These are phyloP conservation scores for Serendipita sp. DNA, from an alignment of 768 basidiomycete species.

Conservation along the genomic window DNA sequence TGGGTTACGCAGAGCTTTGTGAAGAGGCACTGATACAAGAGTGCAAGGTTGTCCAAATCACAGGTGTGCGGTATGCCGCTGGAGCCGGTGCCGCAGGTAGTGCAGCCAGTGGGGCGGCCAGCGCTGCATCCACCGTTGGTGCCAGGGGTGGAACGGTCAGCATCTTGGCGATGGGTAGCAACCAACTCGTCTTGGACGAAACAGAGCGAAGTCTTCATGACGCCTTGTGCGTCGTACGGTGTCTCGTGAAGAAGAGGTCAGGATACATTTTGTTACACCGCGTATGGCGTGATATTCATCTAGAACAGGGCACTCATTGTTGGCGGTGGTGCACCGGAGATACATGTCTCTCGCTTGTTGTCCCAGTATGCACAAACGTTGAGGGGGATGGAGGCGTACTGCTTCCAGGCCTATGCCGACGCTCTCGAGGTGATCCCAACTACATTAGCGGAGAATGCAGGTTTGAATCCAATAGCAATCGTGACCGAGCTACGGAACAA, in stretches of 20 bases:
- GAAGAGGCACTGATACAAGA: conserved; percentile 74
- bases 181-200: conserved; percentile 88
- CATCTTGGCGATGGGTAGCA: conserved; percentile 87
- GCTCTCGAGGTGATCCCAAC: conserved; percentile 96
- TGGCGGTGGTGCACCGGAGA: conserved; percentile 95
- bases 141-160: conserved; percentile 70
- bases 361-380: conserved; percentile 84
- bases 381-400: conserved; percentile 97
- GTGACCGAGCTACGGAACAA: conserved; percentile 95
- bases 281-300: background rate
- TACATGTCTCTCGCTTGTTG: conserved; percentile 84
- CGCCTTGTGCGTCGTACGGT: conserved; percentile 95
- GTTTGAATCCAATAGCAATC: conserved; percentile 93
- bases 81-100: conserved; percentile 1
- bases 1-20: conserved; percentile 92
- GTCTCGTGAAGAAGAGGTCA: conserved; percentile 95
- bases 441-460: conserved; percentile 96
- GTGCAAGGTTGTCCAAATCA: conserved; percentile 85
- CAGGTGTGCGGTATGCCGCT: conserved; percentile 74
- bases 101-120: background rate
- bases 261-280: background rate
- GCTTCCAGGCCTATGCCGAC: conserved; percentile 97
- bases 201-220: conserved; percentile 96
- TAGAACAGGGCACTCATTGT: conserved; percentile 67
- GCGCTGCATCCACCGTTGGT: background rate